These are phyloP conservation scores for Dictyostelium brefeldianum DNA, from an alignment of 78 protist species.

Conservation along the genomic window DNA sequence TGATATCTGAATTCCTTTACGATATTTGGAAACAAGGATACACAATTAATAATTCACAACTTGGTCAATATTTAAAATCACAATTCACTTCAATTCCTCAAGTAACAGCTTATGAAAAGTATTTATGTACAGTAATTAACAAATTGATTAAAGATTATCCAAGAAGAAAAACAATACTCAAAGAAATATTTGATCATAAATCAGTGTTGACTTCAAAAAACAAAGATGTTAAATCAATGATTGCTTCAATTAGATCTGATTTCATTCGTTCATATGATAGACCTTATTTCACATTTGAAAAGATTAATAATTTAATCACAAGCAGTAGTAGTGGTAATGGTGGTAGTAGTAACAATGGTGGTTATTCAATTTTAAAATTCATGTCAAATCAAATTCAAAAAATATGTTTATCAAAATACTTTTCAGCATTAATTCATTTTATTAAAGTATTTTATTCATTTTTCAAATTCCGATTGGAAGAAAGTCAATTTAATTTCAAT, in stretches of 20 bases:
- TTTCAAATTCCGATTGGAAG: conserved; percentile 10
- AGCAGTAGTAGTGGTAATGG: not conserved
- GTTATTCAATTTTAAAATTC: not conserved
- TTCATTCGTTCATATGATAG: conserved; percentile 1
- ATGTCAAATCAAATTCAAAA: conserved; percentile 44
- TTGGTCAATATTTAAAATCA: not conserved
- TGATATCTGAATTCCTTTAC: conserved; percentile 41
- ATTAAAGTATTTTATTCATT: not conserved
- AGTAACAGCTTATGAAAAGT: conserved; percentile 29
- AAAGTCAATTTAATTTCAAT: not conserved
- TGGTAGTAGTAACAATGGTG: not conserved
- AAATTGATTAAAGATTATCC: not conserved
- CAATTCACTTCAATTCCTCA: not conserved
- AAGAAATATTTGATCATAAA: not conserved
- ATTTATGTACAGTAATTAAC: not conserved
- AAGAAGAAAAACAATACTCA: not conserved
- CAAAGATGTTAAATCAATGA: not conserved
- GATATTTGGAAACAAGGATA: conserved; percentile 25
- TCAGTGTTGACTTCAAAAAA: not conserved
- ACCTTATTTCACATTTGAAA: conserved; percentile 9
- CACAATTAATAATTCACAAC: not conserved
- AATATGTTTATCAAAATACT: conserved; percentile 56
- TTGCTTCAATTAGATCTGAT: not conserved
- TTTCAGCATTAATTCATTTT: not conserved
- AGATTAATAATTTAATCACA: not conserved